Base-by-base conservation (phyloP, 2,329 filamentous ascomycete species). In the Botryosphaeria dothidea region DNA sequence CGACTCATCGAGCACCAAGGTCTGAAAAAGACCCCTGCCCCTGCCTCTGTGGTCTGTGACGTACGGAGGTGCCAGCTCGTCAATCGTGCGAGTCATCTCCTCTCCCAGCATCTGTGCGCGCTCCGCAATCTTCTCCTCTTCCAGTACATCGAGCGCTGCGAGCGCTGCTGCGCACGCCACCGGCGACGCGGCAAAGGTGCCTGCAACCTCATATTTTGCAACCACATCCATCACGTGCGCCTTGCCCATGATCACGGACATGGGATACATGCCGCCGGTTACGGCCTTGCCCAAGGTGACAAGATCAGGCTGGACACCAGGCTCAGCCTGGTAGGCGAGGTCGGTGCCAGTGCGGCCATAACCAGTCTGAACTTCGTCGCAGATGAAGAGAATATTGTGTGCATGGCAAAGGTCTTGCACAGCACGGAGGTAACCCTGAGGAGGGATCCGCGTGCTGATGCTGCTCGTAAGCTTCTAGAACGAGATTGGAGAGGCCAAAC, bases 211-310 rank as follows among this genome's bases (percentile, higher is more conserved):
- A 43, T 45, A 48, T 4, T 38, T 19, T 21, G 23, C 41, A 7
- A 68, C 17, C 13, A 67, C 45, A 34, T 46, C 45, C 54, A 68
- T 62, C 11, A 41, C 62, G 21, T 58, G 29, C 15, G 57, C 19
- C 13, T 58, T 51, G 57, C 66, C 66, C 6, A 67, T 38, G 27
- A 65, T 49, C 36, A 61, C 66, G 17, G 64, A 66, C 23, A 51
- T 41, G 45, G 54, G 49, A 46, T 54, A 62, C 31, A 38, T 17
- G 31, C 62, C 66, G 49, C 38, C 56, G 5, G 48, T 68, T 5
- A 36, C 65, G 48, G 54, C 64, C 84, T 97, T 97, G 74, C 88
- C 92, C 82, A 97, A 97, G 65, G 93, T 97, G 49, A 97, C 93
- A 83, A 97, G 95, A 82, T 97, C 93, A 0, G 93, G 93, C 8